Evolutionary conservation across 495 filamentous ascomycete species (phyloP).

Genomic region (Aspergillus ellipticus): DNA sequence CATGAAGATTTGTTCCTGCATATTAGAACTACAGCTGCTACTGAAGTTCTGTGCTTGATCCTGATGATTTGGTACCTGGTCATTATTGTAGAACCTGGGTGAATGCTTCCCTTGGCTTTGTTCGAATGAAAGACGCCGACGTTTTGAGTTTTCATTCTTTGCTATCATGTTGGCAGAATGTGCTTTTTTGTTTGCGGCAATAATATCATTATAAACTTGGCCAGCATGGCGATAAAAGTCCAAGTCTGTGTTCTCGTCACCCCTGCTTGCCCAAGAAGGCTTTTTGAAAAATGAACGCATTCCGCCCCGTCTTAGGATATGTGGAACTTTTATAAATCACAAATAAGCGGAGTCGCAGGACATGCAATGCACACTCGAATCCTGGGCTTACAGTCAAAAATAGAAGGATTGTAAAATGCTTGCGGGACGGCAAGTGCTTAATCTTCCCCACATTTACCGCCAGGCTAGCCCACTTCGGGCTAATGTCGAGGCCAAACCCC

Average conservation of each 20-base stretch:
- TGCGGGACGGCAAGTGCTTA: not conserved
- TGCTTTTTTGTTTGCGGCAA: constrained; percentile 49
- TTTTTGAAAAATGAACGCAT: constrained; percentile 68
- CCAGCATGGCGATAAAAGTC: constrained; percentile 66
- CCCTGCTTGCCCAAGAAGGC: constrained; percentile 51
- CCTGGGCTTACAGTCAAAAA: too few species aligned
- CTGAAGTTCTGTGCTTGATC: not conserved
- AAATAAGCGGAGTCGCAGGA: too few species aligned
- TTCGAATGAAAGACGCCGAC: constrained; percentile 8
- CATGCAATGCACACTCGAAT: not conserved
- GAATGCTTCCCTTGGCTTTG: constrained; percentile 7
- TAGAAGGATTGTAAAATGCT: not conserved
- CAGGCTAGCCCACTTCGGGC: not conserved
- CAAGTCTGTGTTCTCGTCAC: constrained; percentile 40
- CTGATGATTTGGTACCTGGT: not conserved
- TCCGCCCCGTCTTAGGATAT: not conserved
- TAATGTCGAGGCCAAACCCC: not conserved
- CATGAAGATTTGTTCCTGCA: not conserved
- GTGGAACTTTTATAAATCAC: too few species aligned
- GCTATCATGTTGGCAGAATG: constrained; percentile 10
- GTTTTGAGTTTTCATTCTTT: constrained; percentile 10
- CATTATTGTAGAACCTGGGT: not conserved
- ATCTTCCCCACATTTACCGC: not conserved
- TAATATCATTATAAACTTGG: constrained; percentile 56
- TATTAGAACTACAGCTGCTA: not conserved